A percentile compares a stretch with the other conserved stretches of the same genome.
These are phyloP conservation scores for Pichia sp. DNA, from an alignment of 1,139 yeast species.

Conservation along the genomic window DNA sequence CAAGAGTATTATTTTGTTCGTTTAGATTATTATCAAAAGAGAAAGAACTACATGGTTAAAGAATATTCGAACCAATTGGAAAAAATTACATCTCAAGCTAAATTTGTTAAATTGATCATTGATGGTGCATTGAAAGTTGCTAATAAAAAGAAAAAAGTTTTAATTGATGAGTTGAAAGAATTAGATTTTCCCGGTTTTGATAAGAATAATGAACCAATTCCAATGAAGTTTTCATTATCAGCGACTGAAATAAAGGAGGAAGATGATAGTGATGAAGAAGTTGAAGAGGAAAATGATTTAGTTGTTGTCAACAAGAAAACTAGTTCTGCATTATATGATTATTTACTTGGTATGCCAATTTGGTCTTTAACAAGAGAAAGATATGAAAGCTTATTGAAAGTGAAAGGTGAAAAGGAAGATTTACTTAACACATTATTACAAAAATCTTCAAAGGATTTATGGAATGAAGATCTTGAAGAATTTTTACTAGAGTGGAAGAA, in stretches of 20 bases:
- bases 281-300: slow-evolving; percentile 12
- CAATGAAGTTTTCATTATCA: slow-evolving; percentile 25
- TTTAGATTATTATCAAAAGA: slow-evolving; percentile 80
- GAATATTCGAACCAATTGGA: slow-evolving; percentile 69
- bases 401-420: slow-evolving; percentile 62
- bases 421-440: slow-evolving; percentile 64
- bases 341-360: slow-evolving; percentile 78
- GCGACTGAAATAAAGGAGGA: slow-evolving; percentile 30
- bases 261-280: slow-evolving; percentile 31
- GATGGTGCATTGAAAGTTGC: slow-evolving; percentile 64
- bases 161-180: slow-evolving; percentile 56
- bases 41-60: slow-evolving; percentile 74
- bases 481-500: slow-evolving; percentile 62
- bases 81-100: slow-evolving; percentile 74
- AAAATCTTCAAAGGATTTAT: slow-evolving; percentile 76
- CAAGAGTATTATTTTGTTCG: slow-evolving; percentile 81
- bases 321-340: slow-evolving; percentile 57
- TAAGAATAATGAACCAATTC: slow-evolving; percentile 55
- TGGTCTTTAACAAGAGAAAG: slow-evolving; percentile 91
- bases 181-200: slow-evolving; percentile 72
- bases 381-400: slow-evolving; percentile 69
- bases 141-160: slow-evolving; percentile 61
- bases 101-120: slow-evolving; percentile 86
- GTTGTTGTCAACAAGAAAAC: slow-evolving; percentile 38
- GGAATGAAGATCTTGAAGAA: slow-evolving; percentile 76